Evolutionary conservation across 257 asterid genomes (phyloP), one percentile per base, ranked within the genome.

Genomic region (Nicotiana tomentosiformis): DNA sequence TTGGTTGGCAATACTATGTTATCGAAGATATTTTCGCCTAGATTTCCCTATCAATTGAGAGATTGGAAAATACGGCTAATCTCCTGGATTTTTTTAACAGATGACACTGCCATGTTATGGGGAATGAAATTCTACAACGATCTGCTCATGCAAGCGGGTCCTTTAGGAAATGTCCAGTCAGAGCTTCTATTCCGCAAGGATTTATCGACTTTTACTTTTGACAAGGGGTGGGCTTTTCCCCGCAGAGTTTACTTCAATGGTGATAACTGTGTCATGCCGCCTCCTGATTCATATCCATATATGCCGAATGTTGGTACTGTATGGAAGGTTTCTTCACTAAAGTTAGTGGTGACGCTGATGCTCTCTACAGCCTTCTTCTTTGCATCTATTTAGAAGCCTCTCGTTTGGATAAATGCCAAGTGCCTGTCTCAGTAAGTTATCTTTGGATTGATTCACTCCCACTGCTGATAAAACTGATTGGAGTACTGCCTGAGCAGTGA

Each of bases 51-150:
- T 68, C 37, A 53, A 39, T 20, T n/a, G 32, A 5, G 39, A 39
- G 26, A 72, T 39, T 46, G 78, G 43, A 72, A 3, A 60, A 46
- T 49, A 49, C 7, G 23, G 30, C 70, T 82, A 43, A 61, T 60
- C 16, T 43, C 23, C 6, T 82, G n/a, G 56, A 14, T 5, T 17
- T 23, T 77, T 16, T 26, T 37, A 23, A 53, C 87, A 86, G 87
- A 86, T 84, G 89, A 86, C 58, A 86, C 85, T 56, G 89, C 83
- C 10, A 86, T 86, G 89, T 78, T 86, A 10, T 83, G 89, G 87
- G 87, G 87, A 4, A 18, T 84, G n/a, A 66, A 86, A 18, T 84
- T 81, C 46, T 83, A 83, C 70, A 86, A 86, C 11, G 89, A 86
- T 86, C 82, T 83, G 77, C 89, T 83, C 67, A 81, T 49, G 49